A percentile compares a stretch with the other conserved stretches of the same genome.
phyloP scores from a whole-genome alignment of 202 grass and related monocot genomes.

The Cymbopogon flexuosus region DNA sequence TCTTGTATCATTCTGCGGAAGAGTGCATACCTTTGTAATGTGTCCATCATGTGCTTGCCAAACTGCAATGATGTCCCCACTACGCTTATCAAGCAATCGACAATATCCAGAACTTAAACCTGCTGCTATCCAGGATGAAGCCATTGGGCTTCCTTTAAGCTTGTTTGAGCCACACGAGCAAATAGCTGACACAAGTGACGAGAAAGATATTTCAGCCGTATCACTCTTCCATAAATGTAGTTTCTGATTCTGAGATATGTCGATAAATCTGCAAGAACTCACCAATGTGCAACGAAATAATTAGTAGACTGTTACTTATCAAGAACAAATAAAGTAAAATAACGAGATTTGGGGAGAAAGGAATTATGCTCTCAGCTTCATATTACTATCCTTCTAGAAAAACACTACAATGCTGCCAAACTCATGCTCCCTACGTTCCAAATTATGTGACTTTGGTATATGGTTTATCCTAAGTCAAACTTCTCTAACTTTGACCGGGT shows the following conservation, averaged over 20 bases:
- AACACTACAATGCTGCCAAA: constrained; percentile 1
- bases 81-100: constrained; percentile 71
- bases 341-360: neutral
- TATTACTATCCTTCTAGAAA: neutral
- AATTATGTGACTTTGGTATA: neutral
- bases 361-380: constrained; percentile 14
- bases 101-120: constrained; percentile 92
- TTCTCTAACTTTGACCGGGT: neutral
- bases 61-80: constrained; percentile 67
- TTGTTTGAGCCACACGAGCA: constrained; percentile 81
- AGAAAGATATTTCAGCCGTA: constrained; percentile 73
- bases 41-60: constrained; percentile 94
- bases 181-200: constrained; percentile 87
- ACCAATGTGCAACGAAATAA: constrained; percentile 24
- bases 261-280: constrained; percentile 73
- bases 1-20: constrained; percentile 4
- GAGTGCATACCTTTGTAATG: constrained; percentile 74
- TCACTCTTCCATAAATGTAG: constrained; percentile 90
- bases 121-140: constrained; percentile 65
- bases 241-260: constrained; percentile 69
- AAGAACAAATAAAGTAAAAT: neutral
- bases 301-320: neutral
- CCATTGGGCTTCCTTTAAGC: constrained; percentile 27
- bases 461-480: neutral
- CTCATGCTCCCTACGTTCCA: neutral